Evolutionary conservation across 2,329 filamentous ascomycete genomes (phyloP), one percentile per base, ranked within the genome.

Genomic region (Hypoxylon sp.): DNA sequence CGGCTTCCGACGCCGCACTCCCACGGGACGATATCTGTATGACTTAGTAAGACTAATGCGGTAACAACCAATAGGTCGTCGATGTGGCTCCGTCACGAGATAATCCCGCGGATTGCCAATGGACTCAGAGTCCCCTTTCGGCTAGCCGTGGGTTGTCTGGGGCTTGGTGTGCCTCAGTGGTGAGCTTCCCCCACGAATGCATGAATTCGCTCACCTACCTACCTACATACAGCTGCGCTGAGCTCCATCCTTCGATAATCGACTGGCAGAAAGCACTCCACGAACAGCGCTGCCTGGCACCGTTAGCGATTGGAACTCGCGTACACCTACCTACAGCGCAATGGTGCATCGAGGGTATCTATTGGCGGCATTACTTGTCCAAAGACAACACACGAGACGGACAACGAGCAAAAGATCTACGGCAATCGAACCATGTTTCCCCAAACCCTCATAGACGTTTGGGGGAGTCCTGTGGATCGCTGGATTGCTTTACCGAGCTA

Each of bases 401-500:
- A 32, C 48, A 43, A 55, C 7, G 28, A 48, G 51, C 54, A 63
- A 57, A 56, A 44, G 59, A 64, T 59, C 52, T 56, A 57, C 62
- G 54, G 62, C 56, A 63, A 63, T 63, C 56, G 51, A 59, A 65
- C 30, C 41, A 63, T 65, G 48, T 26, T 50, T 41, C 49, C 26
- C 22, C 56, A 43, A 44, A 41, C 11, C 20, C 48, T 24, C 28
- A 17, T 34, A 41, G 54, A 48, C 50, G 39, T 32, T 61, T 55
- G 50, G 54, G 57, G 56, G 51, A 59, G 54, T 41, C 47, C 30
- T 46, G 56, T 65, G 65, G 59, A 63, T 62, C 62, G 44, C 53
- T 62, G 58, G 56, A 68, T 64, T 62, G 51, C 10, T 61, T 64
- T 66, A 57, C 59, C 63, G 52, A 54, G 30, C 43, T 59, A 51